Conservation (phyloP, 441 rosid genomes). For the Macaranga tanarius region DNA sequence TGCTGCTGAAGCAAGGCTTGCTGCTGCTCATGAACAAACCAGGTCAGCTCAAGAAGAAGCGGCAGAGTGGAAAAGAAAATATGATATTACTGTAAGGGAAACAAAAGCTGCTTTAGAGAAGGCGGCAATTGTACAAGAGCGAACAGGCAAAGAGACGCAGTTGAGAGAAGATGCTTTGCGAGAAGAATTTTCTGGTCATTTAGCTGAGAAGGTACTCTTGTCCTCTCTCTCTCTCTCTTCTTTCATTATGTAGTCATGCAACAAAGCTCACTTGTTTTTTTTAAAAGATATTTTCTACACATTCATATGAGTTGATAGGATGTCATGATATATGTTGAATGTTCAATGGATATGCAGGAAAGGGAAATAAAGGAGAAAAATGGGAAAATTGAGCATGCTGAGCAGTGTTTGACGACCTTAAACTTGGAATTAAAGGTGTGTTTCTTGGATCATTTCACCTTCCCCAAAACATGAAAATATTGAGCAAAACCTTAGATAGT, state of each 20-base stretch:
- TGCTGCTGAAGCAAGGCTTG: slow-evolving; percentile 94
- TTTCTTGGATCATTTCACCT: slow-evolving; percentile 3
- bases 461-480: not conserved
- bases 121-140: slow-evolving; percentile 85
- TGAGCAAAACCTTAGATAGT: not conserved
- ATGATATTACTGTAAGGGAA: slow-evolving; percentile 82
- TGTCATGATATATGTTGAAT: slow-evolving; percentile 5
- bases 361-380: slow-evolving; percentile 75
- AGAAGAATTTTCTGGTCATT: slow-evolving; percentile 60
- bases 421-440: slow-evolving; percentile 86
- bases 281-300: too few relatives aligned
- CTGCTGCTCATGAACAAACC: slow-evolving; percentile 92
- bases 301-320: not conserved
- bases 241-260: not conserved
- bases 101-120: slow-evolving; percentile 93
- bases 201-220: slow-evolving; percentile 66
- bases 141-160: slow-evolving; percentile 76
- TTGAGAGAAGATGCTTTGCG: slow-evolving; percentile 83
- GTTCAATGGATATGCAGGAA: slow-evolving; percentile 55
- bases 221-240: slow-evolving; percentile 13
- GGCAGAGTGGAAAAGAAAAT: slow-evolving; percentile 93
- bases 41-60: slow-evolving; percentile 92
- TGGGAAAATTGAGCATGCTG: slow-evolving; percentile 70
- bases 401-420: slow-evolving; percentile 72
- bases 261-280: not conserved